Evolutionary conservation across 352 stramenopile species (phyloP), one percentile per base, ranked within the genome.

Genomic region (Phytophthora ohioensis): DNA sequence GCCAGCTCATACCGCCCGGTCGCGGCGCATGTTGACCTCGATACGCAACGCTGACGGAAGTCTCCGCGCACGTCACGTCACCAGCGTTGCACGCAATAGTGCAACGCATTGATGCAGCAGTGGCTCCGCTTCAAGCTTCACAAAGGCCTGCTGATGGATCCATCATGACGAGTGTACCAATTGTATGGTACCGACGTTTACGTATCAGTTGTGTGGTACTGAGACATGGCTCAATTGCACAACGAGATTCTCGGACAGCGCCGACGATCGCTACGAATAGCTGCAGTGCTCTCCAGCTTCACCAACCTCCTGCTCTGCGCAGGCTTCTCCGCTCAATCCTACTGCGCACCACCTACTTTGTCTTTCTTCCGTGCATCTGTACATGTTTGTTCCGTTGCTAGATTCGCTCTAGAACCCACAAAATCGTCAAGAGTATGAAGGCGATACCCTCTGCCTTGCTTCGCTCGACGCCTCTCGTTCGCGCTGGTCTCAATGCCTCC

Each of bases 191-290:
- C 36, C 7, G 59, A 46, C 65, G 13, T 62, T 55, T 67, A 60
- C 61, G 45, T 51, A 32, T 21, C n/a, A 36, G 7, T 58, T 8
- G 15, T 53, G 46, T 53, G 46, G 46, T 27, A 10, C 49, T 43
- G 49, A 57, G 49, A 45, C 32, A 57, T 57, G 51, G 32, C 30
- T 17, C 47, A 31, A 41, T 55, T 55, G 47, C 47, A 13, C 15
- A 39, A 11, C 31, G 6, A 55, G 8, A 56, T 46, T 67, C 58
- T 65, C 57, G 45, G 64, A 65, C 55, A 47, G 46, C 46, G 17
- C 17, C 6, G 52, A 57, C 52, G 52, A 57, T 64, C 52, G 62
- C 62, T 58, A 52, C 61, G 34, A 64, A 70, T 53, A 58, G 41
- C 17, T 34, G 4, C 34, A 35, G 13, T 5, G 30, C 30, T 62